Base-by-base conservation (phyloP, 2,329 filamentous ascomycete genomes). In the Xylaria sp. region DNA sequence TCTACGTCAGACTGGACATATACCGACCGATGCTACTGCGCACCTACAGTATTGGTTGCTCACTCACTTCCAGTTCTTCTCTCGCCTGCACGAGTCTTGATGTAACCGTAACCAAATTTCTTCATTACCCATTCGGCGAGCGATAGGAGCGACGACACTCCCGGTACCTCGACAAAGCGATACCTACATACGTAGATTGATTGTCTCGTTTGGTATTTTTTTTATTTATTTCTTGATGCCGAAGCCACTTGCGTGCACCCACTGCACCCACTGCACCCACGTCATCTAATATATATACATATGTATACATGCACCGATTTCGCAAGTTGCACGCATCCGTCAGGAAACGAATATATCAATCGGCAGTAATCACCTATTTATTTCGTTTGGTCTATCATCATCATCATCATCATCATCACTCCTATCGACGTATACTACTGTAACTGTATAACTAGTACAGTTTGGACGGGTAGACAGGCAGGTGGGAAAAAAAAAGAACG, bases 1-100 rank as follows among this genome's bases (percentile, higher is more conserved):
- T 53, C 42, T 67, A 67, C 65, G 60, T 67, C 65, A 67, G 65
- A 63, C 51, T n/a, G 25, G 37, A 44, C 18, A 40, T 42, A 27
- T 42, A 27, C 13, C 35, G 13, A 32, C 50, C 16, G 16, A n/a
- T 5, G 2, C 25, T 35, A 35, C 32, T 35, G 32, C 32, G 32
- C 10, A 35, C 32, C 32, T 35, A 18, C 40, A n/a, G 13, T 42
- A 6, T 16, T 44, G 40, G 40, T 6, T n/a, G 25, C 25, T 53
- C 25, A 32, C 13, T 35, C 32, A 35, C 6, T 35, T 35, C 32
- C 32, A 35, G 4, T 35, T 35, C 32, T 32, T 8, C 29, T 32
- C 50, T 53, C 6, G 18, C 25, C 25, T 4, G 40, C 40, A 44
- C 18, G 37, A 29, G 55, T n/a, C 8, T 16, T 27, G 10, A 29